These are phyloP conservation scores for Exophiala alcalophila DNA, from an alignment of 2,329 filamentous ascomycete genomes.

Conservation along the genomic window DNA sequence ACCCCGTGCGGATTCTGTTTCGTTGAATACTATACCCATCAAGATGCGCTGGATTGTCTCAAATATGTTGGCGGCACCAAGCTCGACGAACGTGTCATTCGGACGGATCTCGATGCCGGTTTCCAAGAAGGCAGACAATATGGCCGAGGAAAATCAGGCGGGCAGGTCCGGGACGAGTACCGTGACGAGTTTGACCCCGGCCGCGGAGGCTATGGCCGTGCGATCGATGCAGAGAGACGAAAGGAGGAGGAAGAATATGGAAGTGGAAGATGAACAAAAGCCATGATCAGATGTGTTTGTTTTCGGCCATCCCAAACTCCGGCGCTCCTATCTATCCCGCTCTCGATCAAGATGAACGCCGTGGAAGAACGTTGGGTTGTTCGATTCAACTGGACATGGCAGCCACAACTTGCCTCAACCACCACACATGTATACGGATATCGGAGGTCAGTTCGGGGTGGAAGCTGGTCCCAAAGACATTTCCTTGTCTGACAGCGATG, in stretches of 20 bases:
- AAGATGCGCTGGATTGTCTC: constrained; percentile 95
- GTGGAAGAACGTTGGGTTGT: too few relatives aligned
- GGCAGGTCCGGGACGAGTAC: constrained; percentile 96
- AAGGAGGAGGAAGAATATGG: constrained; percentile 61
- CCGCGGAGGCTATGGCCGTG: constrained; percentile 81
- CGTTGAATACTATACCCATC: constrained; percentile 97
- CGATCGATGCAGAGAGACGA: constrained; percentile 62
- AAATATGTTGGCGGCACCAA: constrained; percentile 99
- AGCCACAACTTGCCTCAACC: constrained; percentile 68
- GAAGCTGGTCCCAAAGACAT: constrained; percentile 92
- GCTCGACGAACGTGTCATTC: constrained; percentile 92
- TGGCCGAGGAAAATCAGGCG: constrained; percentile 89
- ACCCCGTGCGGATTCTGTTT: constrained; percentile 99
- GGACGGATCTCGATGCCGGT: constrained; percentile 91
- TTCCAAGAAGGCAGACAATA: constrained; percentile 97
- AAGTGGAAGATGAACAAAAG: constrained; percentile 39
- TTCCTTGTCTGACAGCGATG: constrained; percentile 83
- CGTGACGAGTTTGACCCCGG: constrained; percentile 95
- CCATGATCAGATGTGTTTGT: too few relatives aligned
- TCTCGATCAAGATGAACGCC: too few relatives aligned
- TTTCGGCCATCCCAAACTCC: too few relatives aligned
- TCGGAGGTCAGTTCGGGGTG: constrained; percentile 92
- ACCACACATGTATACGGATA: constrained; percentile 87
- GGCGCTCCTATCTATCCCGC: too few relatives aligned
- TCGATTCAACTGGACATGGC: too few relatives aligned